Conservation (phyloP, 371 early-diverging fungal genomes). For the Mortierella sp. region DNA sequence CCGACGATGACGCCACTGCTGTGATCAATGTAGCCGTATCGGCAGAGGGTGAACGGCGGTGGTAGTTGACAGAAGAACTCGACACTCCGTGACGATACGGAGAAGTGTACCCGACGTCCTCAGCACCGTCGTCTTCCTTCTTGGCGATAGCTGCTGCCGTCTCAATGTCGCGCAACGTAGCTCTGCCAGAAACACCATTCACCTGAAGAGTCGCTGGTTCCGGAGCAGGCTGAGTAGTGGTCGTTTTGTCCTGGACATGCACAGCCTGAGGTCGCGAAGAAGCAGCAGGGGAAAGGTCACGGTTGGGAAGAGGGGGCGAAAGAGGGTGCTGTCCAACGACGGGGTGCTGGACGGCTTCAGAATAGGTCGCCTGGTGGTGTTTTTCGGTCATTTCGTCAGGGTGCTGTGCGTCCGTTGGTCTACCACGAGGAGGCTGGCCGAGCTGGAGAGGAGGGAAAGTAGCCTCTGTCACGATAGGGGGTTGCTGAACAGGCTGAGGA, state of each 20-base stretch:
- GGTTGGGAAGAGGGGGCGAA: constrained; percentile 22
- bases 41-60: constrained; percentile 48
- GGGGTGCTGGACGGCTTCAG: constrained; percentile 39
- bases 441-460: constrained; percentile 47
- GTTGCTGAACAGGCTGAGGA: constrained; percentile 34
- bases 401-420: background rate
- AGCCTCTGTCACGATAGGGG: constrained; percentile 43
- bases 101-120: constrained; percentile 56
- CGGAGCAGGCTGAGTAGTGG: background rate
- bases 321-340: constrained; percentile 16
- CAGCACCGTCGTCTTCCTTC: constrained; percentile 9
- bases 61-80: constrained; percentile 47
- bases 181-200: constrained; percentile 15
- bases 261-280: constrained; percentile 22
- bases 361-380: constrained; percentile 30
- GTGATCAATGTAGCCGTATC: constrained; percentile 25
- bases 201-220: background rate
- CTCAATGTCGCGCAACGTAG: constrained; percentile 32
- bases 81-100: constrained; percentile 56
- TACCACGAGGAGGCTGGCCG: background rate
- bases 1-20: constrained; percentile 1
- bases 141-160: constrained; percentile 8
- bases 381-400: constrained; percentile 1
- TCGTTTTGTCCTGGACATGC: constrained; percentile 6
- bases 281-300: constrained; percentile 17